phyloP scores from a whole-genome alignment of 2,329 filamentous ascomycete genomes.

The Arthrocladium fulminans region DNA sequence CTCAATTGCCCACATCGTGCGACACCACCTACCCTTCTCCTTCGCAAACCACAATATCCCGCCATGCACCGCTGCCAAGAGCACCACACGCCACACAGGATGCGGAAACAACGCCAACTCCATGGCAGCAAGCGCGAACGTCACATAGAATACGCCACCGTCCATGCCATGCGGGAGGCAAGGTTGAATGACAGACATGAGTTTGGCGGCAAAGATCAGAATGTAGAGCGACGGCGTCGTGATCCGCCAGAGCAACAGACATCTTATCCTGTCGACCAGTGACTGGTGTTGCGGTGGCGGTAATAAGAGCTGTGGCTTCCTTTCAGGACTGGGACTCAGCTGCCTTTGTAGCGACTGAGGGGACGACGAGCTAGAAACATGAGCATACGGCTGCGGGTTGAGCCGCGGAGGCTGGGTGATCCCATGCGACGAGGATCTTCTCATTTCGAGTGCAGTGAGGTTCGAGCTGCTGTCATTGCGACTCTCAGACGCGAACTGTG shows the following conservation, averaged over 20 bases:
- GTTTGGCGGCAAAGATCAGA: constrained; percentile 17
- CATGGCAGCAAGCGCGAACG: constrained; percentile 16
- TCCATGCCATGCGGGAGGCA: constrained; percentile 19
- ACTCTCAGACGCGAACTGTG: constrained; percentile 5
- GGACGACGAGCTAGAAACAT: constrained; percentile 6
- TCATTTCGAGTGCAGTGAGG: constrained; percentile 5
- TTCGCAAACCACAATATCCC: constrained; percentile 13
- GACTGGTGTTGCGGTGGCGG: constrained; percentile 10
- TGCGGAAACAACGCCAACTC: constrained; percentile 17
- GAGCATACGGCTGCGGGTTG: constrained; percentile 10
- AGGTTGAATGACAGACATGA: constrained; percentile 19
- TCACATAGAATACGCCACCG: constrained; percentile 17
- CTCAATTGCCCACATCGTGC: neutral
- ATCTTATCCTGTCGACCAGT: neutral
- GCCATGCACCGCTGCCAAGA: constrained; percentile 14
- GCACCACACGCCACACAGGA: constrained; percentile 15
- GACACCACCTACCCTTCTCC: constrained; percentile 13
- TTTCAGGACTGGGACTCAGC: constrained; percentile 7
- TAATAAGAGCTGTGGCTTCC: constrained; percentile 16
- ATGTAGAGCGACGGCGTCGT: constrained; percentile 11
- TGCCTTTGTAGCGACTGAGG: constrained; percentile 8
- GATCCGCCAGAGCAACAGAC: constrained; percentile 6
- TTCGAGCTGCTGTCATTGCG: neutral
- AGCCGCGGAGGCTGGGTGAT: constrained; percentile 1
- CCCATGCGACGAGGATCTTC: constrained; percentile 6